A percentile compares a stretch with the other conserved stretches of the same genome.
Evolutionary conservation across 139 green algal genomes (phyloP).

Genomic region (Raphidocelis subcapitata): DNA sequence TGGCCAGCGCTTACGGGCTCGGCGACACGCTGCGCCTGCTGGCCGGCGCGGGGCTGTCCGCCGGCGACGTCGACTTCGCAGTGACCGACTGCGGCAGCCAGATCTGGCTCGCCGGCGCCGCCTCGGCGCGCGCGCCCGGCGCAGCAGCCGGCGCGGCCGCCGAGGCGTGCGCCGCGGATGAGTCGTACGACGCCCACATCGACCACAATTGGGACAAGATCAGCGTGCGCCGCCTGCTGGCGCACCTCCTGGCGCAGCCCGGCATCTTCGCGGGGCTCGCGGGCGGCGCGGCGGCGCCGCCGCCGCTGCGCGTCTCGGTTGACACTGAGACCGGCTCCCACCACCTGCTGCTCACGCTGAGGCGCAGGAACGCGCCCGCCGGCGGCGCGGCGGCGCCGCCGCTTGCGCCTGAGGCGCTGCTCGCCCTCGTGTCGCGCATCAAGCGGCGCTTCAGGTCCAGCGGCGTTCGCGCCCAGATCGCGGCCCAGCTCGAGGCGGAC

Average conservation of each 20-base stretch:
- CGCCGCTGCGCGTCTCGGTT: conserved; percentile 3
- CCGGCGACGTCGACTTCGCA: conserved; percentile 48
- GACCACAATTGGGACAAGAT: conserved; percentile 54
- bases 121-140: background rate
- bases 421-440: conserved; percentile 24
- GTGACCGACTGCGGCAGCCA: conserved; percentile 48
- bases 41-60: conserved; percentile 12
- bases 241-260: conserved; percentile 17
- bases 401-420: conserved; percentile 4
- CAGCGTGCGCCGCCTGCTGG: conserved; percentile 20
- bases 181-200: conserved; percentile 54
- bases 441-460: conserved; percentile 37
- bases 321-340: conserved; percentile 19
- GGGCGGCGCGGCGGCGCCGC: background rate
- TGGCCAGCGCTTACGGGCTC: conserved; percentile 14
- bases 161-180: conserved; percentile 32
- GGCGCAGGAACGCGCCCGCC: background rate
- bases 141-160: background rate
- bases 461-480: conserved; percentile 43
- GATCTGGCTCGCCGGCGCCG: conserved; percentile 36
- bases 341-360: conserved; percentile 23
- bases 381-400: background rate
- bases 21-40: conserved; percentile 29
- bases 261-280: conserved; percentile 12
- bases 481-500: conserved; percentile 38